Base-by-base conservation (phyloP, 1,139 yeast genomes). In the Yamadazyma sp. region DNA sequence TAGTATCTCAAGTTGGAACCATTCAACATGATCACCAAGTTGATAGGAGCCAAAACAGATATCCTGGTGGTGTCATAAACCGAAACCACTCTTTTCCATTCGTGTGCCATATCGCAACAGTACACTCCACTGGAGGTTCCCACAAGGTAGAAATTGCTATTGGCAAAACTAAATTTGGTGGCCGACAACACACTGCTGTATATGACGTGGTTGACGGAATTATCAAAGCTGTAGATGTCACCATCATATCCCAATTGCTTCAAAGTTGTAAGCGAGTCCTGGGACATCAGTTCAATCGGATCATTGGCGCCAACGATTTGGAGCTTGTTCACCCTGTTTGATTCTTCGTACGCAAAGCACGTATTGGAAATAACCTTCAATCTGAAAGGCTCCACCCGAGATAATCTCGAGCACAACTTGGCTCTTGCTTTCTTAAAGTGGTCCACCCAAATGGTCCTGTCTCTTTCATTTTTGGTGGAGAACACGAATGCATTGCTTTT, bases 231-330 rank as follows among this genome's bases (percentile, higher is more conserved):
- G 44, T 64, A 67, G 5, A 63, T 48, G 45, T 64, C 70, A 25
- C 50, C 55, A n/a, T 43, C 40, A 34, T 52, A 57, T 3, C 66
- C 67, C 39, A 60, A 47, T 3, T 39, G 37, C 6, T 43, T 47
- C 33, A 65, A 39, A 14, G 52, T 54, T 1, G 39, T 43, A 16
- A 54, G 34, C 1, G 69, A 57, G 23, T 59, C 62, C 1, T 40
- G 44, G 0, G 64, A 54, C 4, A 80, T 77, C 5, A 70, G 57
- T 44, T 80, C 82, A 16, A 86, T 57, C 1, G 83, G 85, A 23
- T 87, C 86, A 13, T 76, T 73, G n/a, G 77, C 72, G 0, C 82
- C 73, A 40, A 80, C 74, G 1, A 82, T 65, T 2, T 86, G 89
- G 31, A 85, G 56, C 46, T 78, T 80, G 3, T 58, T 55, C 0